Percentiles rank a stretch among this genome's conserved stretches.
phyloP scores from a whole-genome alignment of 2,329 filamentous ascomycete species.

The Colletotrichum liriopes region DNA sequence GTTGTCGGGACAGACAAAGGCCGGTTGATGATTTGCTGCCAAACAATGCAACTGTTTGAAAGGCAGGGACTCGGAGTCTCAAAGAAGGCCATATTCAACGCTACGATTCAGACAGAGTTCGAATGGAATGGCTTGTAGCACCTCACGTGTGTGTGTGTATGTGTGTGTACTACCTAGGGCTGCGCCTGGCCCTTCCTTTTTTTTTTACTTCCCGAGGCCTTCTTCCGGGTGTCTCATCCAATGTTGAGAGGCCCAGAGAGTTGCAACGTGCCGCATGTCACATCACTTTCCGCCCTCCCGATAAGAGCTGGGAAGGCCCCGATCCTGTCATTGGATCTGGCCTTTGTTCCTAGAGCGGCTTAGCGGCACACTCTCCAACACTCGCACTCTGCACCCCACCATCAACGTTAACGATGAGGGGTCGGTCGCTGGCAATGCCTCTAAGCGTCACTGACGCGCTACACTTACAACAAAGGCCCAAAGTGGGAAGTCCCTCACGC shows the following conservation, averaged over 20 bases:
- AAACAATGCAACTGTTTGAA: neutral
- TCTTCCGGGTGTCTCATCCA: conserved; percentile 27
- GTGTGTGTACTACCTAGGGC: neutral
- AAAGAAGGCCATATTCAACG: neutral
- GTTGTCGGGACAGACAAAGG: neutral
- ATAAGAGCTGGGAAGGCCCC: conserved; percentile 22
- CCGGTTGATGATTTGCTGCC: neutral
- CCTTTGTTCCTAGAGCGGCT: conserved; percentile 6
- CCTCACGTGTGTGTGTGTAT: conserved; percentile 7
- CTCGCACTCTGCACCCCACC: conserved; percentile 29
- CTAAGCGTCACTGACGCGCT: conserved; percentile 11
- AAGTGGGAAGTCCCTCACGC: conserved; percentile 1
- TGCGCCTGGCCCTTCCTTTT: neutral
- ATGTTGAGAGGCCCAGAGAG: conserved; percentile 23
- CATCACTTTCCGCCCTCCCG: conserved; percentile 11
- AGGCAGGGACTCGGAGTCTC: neutral
- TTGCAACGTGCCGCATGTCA: conserved; percentile 38
- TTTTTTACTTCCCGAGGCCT: conserved; percentile 29
- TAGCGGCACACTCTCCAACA: conserved; percentile 28
- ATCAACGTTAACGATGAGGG: conserved; percentile 35
- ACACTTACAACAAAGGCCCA: conserved; percentile 9
- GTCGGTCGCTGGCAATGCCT: conserved; percentile 21
- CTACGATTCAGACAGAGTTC: neutral
- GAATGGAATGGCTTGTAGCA: neutral
- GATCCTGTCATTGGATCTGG: conserved; percentile 11